Evolutionary conservation across 2,329 filamentous ascomycete genomes (phyloP).

Genomic region (Apiospora aurea): DNA sequence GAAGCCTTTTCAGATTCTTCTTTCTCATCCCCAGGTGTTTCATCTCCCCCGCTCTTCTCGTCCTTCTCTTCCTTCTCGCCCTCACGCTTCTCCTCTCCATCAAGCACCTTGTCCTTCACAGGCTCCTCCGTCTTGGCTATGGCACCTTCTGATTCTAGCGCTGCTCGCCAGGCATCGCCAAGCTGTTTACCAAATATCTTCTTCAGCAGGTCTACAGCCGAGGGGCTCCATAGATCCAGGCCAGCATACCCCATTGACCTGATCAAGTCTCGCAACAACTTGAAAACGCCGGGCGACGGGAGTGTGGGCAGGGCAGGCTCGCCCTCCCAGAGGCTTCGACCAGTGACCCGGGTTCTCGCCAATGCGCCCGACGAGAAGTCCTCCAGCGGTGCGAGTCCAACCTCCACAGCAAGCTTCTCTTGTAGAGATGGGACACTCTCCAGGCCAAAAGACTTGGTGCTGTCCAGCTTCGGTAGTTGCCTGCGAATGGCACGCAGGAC

Average conservation of each 20-base stretch:
- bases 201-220: constrained; percentile 71
- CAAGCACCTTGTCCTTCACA: constrained; percentile 24
- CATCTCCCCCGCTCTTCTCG: constrained; percentile 28
- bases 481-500: constrained; percentile 76
- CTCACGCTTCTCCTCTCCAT: constrained; percentile 29
- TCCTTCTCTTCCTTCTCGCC: constrained; percentile 27
- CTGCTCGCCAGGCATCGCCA: constrained; percentile 53
- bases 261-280: constrained; percentile 71
- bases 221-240: constrained; percentile 80
- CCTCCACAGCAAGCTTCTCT: constrained; percentile 60
- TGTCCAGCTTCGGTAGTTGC: constrained; percentile 63
- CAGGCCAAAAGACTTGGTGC: constrained; percentile 63
- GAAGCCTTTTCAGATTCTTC: constrained; percentile 15
- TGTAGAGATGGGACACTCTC: constrained; percentile 71
- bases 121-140: neutral
- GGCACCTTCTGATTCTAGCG: constrained; percentile 43
- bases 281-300: constrained; percentile 77
- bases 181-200: constrained; percentile 59
- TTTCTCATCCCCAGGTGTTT: constrained; percentile 28
- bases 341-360: constrained; percentile 58
- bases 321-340: constrained; percentile 81
- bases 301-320: constrained; percentile 77
- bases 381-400: constrained; percentile 58
- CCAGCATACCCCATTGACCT: constrained; percentile 74
- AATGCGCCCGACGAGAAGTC: constrained; percentile 52